Conservation (phyloP, 164 flowering plant genomes). For the Echeveria elegans region DNA sequence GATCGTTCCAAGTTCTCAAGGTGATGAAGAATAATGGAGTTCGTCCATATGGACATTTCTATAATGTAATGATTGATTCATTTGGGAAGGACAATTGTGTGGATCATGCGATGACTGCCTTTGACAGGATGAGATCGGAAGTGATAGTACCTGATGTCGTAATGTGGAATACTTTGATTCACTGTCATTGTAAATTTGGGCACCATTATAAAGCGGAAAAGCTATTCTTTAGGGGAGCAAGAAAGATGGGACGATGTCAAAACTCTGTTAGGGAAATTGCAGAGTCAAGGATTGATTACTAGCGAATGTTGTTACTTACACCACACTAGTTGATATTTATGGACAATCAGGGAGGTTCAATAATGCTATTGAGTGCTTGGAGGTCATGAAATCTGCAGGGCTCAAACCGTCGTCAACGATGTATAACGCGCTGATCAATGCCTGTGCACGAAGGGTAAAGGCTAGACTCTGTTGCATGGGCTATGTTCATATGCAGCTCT, state of each 20-base stretch:
- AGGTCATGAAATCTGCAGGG: slow-evolving; percentile 72
- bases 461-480: neutral
- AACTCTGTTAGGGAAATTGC: slow-evolving; percentile 61
- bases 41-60: slow-evolving; percentile 73
- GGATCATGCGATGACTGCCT: slow-evolving; percentile 68
- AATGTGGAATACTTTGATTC: slow-evolving; percentile 92
- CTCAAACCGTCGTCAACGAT: slow-evolving; percentile 77
- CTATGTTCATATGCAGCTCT: neutral
- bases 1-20: slow-evolving; percentile 69
- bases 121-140: slow-evolving; percentile 69
- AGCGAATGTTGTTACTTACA: slow-evolving; percentile 79
- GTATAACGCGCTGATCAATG: slow-evolving; percentile 95
- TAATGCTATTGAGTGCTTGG: slow-evolving; percentile 87
- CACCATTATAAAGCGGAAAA: slow-evolving; percentile 54
- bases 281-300: slow-evolving; percentile 57
- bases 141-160: slow-evolving; percentile 77
- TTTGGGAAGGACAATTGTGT: slow-evolving; percentile 87
- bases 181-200: slow-evolving; percentile 75
- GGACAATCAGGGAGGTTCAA: slow-evolving; percentile 78
- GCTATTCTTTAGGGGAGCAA: slow-evolving; percentile 71
- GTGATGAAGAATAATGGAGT: slow-evolving; percentile 80
- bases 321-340: slow-evolving; percentile 75
- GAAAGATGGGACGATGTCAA: slow-evolving; percentile 79
- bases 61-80: slow-evolving; percentile 90
- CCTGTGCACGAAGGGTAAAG: slow-evolving; percentile 89